Conservation (phyloP, 441 rosid genomes). For the Jatropha multifida region DNA sequence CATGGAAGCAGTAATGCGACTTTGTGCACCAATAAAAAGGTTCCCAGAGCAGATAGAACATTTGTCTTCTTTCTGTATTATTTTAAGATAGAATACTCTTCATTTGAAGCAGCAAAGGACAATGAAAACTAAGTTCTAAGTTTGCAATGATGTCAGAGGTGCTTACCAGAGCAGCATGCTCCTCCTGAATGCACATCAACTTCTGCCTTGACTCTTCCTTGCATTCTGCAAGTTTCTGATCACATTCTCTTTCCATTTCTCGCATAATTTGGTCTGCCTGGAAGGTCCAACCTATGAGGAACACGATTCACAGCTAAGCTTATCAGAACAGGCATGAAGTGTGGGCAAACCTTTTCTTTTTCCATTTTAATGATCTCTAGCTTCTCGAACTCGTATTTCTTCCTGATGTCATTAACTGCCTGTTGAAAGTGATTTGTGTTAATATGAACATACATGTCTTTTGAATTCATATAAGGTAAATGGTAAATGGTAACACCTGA, state of each 20-base stretch:
- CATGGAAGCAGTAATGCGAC: conserved; percentile 3
- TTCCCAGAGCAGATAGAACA: not conserved
- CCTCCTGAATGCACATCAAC: conserved; percentile 52
- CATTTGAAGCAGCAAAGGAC: conserved; percentile 17
- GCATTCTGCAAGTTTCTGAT: conserved; percentile 50
- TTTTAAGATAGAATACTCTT: not conserved
- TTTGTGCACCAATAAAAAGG: not conserved
- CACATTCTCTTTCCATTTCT: conserved; percentile 52
- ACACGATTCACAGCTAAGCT: conserved; percentile 15
- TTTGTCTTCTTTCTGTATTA: not conserved
- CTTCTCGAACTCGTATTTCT: conserved; percentile 77
- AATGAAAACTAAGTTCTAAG: conserved; percentile 11
- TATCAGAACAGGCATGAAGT: conserved; percentile 10
- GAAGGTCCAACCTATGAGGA: conserved; percentile 28
- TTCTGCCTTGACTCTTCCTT: conserved; percentile 58
- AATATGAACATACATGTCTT: conserved; percentile 11
- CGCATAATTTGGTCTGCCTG: conserved; percentile 54
- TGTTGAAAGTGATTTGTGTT: conserved; percentile 27
- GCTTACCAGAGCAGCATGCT: conserved; percentile 66
- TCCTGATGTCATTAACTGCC: conserved; percentile 87
- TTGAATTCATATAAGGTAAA: conserved; percentile 14
- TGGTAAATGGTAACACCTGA: conserved; percentile 46
- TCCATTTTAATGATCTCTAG: conserved; percentile 58
- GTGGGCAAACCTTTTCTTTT: conserved; percentile 60
- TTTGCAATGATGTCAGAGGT: conserved; percentile 23